These are phyloP conservation scores for Ophiosphaerella herpotricha DNA, from an alignment of 2,329 filamentous ascomycete species.

Conservation along the genomic window DNA sequence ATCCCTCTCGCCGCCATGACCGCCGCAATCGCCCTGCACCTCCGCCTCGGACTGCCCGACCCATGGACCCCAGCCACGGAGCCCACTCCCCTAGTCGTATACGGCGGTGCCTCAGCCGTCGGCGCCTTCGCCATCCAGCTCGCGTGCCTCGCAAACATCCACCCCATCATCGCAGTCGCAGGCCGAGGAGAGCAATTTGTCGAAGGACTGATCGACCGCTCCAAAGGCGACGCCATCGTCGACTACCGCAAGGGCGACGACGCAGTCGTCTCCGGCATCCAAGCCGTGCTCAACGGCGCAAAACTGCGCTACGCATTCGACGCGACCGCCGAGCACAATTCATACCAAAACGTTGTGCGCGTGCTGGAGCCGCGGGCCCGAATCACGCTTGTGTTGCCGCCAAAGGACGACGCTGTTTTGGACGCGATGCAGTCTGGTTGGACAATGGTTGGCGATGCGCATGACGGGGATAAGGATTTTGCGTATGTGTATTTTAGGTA, in stretches of 20 bases:
- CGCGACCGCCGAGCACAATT: constrained; percentile 59
- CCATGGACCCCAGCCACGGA: constrained; percentile 43
- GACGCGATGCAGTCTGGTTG: constrained; percentile 41
- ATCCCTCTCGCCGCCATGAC: constrained; percentile 54
- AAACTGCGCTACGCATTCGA: constrained; percentile 61
- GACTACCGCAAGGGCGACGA: constrained; percentile 63
- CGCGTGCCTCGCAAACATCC: constrained; percentile 45
- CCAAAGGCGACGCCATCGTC: constrained; percentile 50
- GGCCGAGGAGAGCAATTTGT: constrained; percentile 47
- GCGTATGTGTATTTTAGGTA: constrained; percentile 53
- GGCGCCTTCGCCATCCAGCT: constrained; percentile 50
- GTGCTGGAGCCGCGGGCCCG: constrained; percentile 43
- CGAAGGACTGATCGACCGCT: constrained; percentile 43
- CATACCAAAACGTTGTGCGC: constrained; percentile 45
- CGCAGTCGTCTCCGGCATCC: constrained; percentile 44
- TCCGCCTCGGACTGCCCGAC: constrained; percentile 47
- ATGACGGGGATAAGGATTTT: constrained; percentile 47
- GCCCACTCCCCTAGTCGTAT: constrained; percentile 44
- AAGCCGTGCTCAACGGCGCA: constrained; percentile 50
- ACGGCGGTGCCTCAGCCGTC: constrained; percentile 49
- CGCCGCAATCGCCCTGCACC: constrained; percentile 52
- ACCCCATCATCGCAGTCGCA: constrained; percentile 50
- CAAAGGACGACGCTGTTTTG: constrained; percentile 48
- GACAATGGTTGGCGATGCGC: constrained; percentile 31
- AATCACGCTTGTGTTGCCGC: constrained; percentile 50